Evolutionary conservation across 768 basidiomycete species (phyloP).

Genomic region (Naganishia randhawae): DNA sequence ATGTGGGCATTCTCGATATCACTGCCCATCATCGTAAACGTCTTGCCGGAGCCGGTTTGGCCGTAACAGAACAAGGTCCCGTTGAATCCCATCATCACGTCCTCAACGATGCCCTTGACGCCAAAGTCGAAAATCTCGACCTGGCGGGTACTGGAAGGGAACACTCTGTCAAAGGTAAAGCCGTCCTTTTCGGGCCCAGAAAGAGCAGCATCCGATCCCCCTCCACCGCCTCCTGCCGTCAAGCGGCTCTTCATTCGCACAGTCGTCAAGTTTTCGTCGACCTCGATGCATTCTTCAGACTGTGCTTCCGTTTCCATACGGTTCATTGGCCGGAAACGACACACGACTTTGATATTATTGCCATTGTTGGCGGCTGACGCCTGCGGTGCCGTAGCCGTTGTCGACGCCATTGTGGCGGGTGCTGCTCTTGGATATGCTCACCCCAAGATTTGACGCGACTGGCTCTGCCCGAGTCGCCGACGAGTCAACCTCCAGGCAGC

Average conservation of each 20-base stretch:
- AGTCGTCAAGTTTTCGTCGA: constrained; percentile 77
- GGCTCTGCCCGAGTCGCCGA: too few relatives aligned
- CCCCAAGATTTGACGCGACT: too few relatives aligned
- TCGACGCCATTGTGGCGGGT: constrained; percentile 1
- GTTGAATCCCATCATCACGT: constrained; percentile 98
- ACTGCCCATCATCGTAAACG: constrained; percentile 81
- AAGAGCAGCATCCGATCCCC: background rate
- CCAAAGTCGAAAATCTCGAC: constrained; percentile 97
- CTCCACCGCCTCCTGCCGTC: background rate
- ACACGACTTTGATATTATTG: constrained; percentile 60
- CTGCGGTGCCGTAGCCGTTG: background rate
- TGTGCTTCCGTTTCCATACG: constrained; percentile 73
- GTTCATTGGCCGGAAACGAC: constrained; percentile 96
- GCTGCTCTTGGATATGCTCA: background rate
- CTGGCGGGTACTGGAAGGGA: constrained; percentile 85
- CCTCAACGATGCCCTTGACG: constrained; percentile 93
- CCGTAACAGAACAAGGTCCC: constrained; percentile 73
- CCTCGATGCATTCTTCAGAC: constrained; percentile 81
- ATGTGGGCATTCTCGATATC: constrained; percentile 92
- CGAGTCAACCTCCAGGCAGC: too few relatives aligned
- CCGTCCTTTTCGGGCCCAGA: constrained; percentile 82
- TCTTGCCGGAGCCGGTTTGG: constrained; percentile 50
- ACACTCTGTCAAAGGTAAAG: constrained; percentile 95
- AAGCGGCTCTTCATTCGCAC: constrained; percentile 64
- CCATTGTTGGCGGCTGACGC: constrained; percentile 23